A percentile compares a stretch with the other conserved stretches of the same genome.
These are phyloP conservation scores for Acer yangbiense DNA, from an alignment of 345 rosid species.

Conservation along the genomic window DNA sequence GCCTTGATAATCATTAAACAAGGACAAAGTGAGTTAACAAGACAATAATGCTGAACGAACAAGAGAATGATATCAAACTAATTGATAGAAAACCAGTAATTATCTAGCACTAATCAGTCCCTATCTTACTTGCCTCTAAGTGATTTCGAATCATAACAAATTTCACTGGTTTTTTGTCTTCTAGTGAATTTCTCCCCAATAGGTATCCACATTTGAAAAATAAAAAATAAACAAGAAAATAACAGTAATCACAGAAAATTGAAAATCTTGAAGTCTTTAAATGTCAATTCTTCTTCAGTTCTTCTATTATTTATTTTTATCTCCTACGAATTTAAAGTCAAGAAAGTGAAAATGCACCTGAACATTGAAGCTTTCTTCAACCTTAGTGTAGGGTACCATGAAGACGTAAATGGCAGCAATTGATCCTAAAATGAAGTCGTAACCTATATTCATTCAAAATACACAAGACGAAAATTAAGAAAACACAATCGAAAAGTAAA, in stretches of 20 bases:
- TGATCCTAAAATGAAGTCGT: slow-evolving; percentile 76
- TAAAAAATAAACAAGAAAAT: background rate
- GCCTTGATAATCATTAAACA: slow-evolving; percentile 44
- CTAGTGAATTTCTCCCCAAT: too few species aligned
- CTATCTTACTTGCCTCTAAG: background rate
- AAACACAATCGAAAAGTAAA: background rate
- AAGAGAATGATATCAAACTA: background rate
- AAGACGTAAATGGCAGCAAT: slow-evolving; percentile 79
- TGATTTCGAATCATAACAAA: background rate
- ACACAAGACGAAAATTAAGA: background rate
- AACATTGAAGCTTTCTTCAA: slow-evolving; percentile 96
- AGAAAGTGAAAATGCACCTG: slow-evolving; percentile 47
- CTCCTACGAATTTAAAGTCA: background rate
- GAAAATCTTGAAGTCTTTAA: background rate
- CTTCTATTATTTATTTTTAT: background rate
- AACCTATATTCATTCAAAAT: slow-evolving; percentile 40
- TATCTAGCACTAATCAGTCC: background rate
- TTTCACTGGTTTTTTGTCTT: too few species aligned
- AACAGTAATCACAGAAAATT: background rate
- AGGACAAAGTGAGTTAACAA: background rate
- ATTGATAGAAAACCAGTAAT: background rate
- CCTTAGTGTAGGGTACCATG: slow-evolving; percentile 84
- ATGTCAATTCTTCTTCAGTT: background rate
- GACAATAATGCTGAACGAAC: background rate
- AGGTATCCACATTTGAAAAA: too few species aligned